Conservation (phyloP, 2,329 filamentous ascomycete genomes). For the Teratosphaeria gauchensis region DNA sequence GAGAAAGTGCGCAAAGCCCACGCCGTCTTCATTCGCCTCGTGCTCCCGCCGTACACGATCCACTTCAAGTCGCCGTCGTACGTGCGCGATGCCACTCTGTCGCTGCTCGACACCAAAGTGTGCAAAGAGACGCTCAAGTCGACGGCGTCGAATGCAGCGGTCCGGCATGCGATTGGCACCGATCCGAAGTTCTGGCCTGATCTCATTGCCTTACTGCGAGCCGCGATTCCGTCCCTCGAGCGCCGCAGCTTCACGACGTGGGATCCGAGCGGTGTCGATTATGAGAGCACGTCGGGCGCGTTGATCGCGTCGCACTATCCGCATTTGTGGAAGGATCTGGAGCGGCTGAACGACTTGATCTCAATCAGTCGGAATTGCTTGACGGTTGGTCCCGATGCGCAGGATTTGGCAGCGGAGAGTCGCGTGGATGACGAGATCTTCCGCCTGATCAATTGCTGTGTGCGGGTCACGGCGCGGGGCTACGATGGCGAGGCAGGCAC, state of each 20-base stretch:
- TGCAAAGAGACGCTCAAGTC: slow-evolving; percentile 52
- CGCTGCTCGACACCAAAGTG: slow-evolving; percentile 44
- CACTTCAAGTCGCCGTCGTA: slow-evolving; percentile 53
- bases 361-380: slow-evolving; percentile 54
- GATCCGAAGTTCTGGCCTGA: slow-evolving; percentile 51
- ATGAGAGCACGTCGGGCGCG: slow-evolving; percentile 49
- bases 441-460: slow-evolving; percentile 53
- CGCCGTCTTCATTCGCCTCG: slow-evolving; percentile 36
- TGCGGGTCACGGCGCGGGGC: slow-evolving; percentile 53
- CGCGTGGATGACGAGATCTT: slow-evolving; percentile 53
- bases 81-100: slow-evolving; percentile 49
- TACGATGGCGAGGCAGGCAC: slow-evolving; percentile 55
- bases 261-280: slow-evolving; percentile 46
- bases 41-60: slow-evolving; percentile 40
- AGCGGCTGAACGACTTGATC: slow-evolving; percentile 52
- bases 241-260: slow-evolving; percentile 52
- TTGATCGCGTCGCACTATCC: slow-evolving; percentile 52
- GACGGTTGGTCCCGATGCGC: slow-evolving; percentile 50
- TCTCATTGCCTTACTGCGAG: slow-evolving; percentile 46
- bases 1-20: slow-evolving; percentile 20
- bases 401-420: slow-evolving; percentile 52
- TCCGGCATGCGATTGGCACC: slow-evolving; percentile 47
- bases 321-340: slow-evolving; percentile 51
- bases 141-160: slow-evolving; percentile 44
- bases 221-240: slow-evolving; percentile 52